Conservation (phyloP, 345 rosid species). For the Clausena lansium region DNA sequence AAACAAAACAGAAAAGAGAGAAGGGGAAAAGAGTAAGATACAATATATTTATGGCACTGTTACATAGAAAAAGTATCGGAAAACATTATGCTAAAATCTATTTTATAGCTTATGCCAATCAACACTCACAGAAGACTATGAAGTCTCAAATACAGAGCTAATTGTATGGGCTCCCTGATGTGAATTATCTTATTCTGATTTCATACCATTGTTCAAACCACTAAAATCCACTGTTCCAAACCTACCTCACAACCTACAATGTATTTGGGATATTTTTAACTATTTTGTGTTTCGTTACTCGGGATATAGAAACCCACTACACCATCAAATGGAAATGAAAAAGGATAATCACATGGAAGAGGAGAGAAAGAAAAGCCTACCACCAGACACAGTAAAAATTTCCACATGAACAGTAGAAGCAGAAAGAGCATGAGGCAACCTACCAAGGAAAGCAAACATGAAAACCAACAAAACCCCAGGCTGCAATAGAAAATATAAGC, state of each 20-base stretch:
- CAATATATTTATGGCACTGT: conserved; percentile 16
- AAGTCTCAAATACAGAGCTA: conserved; percentile 10
- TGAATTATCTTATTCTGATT: conserved; percentile 19
- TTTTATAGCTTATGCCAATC: neutral
- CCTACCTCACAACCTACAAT: conserved; percentile 46
- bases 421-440: neutral
- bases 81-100: conserved; percentile 9
- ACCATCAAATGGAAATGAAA: conserved; percentile 34
- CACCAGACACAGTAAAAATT: conserved; percentile 10
- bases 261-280: conserved; percentile 26
- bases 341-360: conserved; percentile 16
- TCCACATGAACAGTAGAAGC: conserved; percentile 2
- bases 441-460: neutral
- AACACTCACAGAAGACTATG: conserved; percentile 18
- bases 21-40: conserved; percentile 32
- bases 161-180: conserved; percentile 24
- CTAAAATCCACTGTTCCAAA: conserved; percentile 38
- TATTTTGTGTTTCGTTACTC: conserved; percentile 12
- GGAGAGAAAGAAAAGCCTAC: neutral
- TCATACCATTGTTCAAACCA: conserved; percentile 48
- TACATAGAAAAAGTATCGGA: conserved; percentile 10
- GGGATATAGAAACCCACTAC: conserved; percentile 41
- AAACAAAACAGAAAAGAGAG: conserved; percentile 15
- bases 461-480: neutral
- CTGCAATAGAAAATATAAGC: neutral